These are phyloP conservation scores for Pythium guiyangense DNA, from an alignment of 352 stramenopile genomes.

Conservation along the genomic window DNA sequence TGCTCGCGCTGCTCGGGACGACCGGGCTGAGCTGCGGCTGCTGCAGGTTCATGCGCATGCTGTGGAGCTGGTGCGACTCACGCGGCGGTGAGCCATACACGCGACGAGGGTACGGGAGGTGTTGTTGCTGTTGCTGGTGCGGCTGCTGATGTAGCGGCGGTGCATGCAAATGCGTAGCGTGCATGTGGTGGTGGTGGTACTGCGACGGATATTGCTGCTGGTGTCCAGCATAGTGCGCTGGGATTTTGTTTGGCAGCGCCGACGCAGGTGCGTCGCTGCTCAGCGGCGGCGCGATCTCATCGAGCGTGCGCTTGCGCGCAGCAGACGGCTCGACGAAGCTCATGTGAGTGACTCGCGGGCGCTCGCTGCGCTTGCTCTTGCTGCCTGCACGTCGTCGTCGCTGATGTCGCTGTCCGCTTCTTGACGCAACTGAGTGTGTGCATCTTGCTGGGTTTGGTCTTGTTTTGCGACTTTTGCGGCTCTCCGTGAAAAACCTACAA, in stretches of 20 bases:
- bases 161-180: not conserved
- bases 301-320: slow-evolving; percentile 11
- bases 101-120: not conserved
- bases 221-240: not conserved
- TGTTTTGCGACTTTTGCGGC: no score
- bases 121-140: not conserved
- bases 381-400: not conserved
- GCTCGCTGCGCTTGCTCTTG: not conserved
- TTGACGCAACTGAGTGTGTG: no score
- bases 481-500: no score
- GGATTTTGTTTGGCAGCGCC: slow-evolving; percentile 1
- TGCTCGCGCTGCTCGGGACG: not conserved
- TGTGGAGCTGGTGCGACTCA: slow-evolving; percentile 1
- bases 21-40: slow-evolving; percentile 3
- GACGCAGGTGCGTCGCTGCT: slow-evolving; percentile 4
- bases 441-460: no score
- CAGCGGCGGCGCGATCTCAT: slow-evolving; percentile 6
- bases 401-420: not conserved
- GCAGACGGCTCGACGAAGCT: slow-evolving; percentile 6
- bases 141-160: not conserved
- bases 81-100: slow-evolving; percentile 1
- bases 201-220: not conserved
- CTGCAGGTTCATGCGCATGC: not conserved
- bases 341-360: not conserved
- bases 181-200: not conserved